Conservation (phyloP, 179 eudicot genomes). For the Heliamphora pulchella region DNA sequence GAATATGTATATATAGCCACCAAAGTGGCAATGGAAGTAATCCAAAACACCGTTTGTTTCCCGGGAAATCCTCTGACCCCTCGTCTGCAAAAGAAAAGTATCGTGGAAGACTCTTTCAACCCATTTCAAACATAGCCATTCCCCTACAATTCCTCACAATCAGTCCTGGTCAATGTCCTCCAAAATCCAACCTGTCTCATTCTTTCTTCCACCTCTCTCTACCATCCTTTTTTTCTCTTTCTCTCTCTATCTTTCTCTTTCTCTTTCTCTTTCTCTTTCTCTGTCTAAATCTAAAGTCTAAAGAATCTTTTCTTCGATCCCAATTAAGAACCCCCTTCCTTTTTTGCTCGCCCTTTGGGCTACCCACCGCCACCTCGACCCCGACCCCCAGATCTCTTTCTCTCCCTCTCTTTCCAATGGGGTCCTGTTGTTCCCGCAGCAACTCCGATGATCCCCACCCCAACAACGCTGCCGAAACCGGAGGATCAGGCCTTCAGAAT, state of each 20-base stretch:
- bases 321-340: slow-evolving; percentile 10
- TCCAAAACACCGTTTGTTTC: neutral
- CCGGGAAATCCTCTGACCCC: slow-evolving; percentile 16
- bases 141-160: slow-evolving; percentile 17
- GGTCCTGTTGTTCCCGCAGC: slow-evolving; percentile 25
- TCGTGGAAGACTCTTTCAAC: slow-evolving; percentile 9
- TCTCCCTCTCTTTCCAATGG: slow-evolving; percentile 13
- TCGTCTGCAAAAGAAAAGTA: neutral
- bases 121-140: neutral
- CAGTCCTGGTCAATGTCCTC: slow-evolving; percentile 1
- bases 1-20: neutral
- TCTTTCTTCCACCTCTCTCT: slow-evolving; percentile 2
- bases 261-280: no score
- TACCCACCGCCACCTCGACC: neutral
- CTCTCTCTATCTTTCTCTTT: no score
- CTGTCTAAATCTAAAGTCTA: no score
- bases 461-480: neutral
- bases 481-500: neutral
- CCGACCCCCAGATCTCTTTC: neutral
- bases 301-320: neutral
- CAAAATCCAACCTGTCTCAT: neutral
- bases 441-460: neutral
- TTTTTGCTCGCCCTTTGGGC: slow-evolving; percentile 4
- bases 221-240: neutral
- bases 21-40: neutral